Percentiles rank a stretch among this genome's conserved stretches.
These are phyloP conservation scores for Hemileia vastatrix DNA, from an alignment of 1,284 basidiomycete species.

Conservation along the genomic window DNA sequence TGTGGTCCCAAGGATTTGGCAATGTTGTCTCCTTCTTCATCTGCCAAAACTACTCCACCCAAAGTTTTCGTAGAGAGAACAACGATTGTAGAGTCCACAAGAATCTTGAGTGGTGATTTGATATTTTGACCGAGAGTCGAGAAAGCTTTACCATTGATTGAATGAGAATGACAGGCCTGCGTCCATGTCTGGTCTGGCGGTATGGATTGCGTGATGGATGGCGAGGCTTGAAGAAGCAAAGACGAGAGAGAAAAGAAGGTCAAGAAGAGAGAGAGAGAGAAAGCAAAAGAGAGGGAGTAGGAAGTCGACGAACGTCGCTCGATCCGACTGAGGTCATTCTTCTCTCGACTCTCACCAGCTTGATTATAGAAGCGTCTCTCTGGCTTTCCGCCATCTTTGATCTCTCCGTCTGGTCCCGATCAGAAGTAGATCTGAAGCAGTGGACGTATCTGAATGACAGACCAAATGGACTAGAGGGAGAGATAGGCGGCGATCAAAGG, in stretches of 20 bases:
- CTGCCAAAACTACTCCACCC: conserved; percentile 56
- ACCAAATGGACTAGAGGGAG: conserved; percentile 21
- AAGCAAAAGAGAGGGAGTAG: not conserved
- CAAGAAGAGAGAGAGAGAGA: not conserved
- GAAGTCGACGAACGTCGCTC: conserved; percentile 16
- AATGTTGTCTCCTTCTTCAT: conserved; percentile 54
- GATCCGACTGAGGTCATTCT: not conserved
- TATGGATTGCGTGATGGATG: conserved; percentile 54
- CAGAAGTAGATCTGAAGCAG: conserved; percentile 49
- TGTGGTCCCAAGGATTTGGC: conserved; percentile 42
- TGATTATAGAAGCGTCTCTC: conserved; percentile 37
- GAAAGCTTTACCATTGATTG: conserved; percentile 54
- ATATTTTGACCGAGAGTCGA: conserved; percentile 51
- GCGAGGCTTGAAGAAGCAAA: conserved; percentile 47
- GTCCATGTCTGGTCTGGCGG: conserved; percentile 55
- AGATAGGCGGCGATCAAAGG: not conserved
- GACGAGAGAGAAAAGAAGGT: not conserved
- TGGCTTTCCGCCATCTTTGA: conserved; percentile 47
- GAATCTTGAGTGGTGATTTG: conserved; percentile 45
- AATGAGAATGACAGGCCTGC: conserved; percentile 60
- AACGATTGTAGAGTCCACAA: conserved; percentile 40
- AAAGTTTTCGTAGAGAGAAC: conserved; percentile 45
- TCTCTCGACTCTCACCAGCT: conserved; percentile 8
- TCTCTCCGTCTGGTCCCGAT: conserved; percentile 51
- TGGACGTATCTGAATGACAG: conserved; percentile 48